Evolutionary conservation across 2,329 filamentous ascomycete genomes (phyloP).

Genomic region (Pseudocercospora cruenta): DNA sequence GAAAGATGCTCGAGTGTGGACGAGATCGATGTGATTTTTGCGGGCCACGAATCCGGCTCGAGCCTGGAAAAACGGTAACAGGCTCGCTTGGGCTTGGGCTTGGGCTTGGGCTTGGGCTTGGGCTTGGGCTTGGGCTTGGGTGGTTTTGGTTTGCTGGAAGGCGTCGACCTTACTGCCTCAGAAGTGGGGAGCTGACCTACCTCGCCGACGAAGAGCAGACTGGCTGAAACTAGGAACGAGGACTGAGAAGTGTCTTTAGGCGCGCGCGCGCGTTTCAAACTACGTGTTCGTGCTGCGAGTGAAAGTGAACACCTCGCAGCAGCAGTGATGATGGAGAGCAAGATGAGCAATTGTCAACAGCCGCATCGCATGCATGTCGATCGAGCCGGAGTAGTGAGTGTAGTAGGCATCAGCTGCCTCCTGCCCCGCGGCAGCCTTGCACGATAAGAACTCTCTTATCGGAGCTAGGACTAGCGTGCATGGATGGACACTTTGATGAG

Average conservation of each 20-base stretch:
- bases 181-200: constrained; percentile 2
- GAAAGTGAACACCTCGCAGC: background rate
- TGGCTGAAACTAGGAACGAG: background rate
- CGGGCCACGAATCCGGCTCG: no score
- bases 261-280: background rate
- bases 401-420: background rate
- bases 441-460: constrained; percentile 1
- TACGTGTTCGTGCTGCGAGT: background rate
- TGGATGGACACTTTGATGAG: background rate
- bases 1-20: no score
- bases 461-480: background rate
- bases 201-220: background rate
- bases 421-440: background rate
- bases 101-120: no score
- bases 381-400: background rate
- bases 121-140: no score
- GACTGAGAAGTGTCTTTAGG: background rate
- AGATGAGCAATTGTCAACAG: background rate
- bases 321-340: background rate
- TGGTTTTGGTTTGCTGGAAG: background rate
- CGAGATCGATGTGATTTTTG: no score
- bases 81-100: no score
- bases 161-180: background rate
- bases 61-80: no score
- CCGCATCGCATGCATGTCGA: no score